A percentile compares a stretch with the other conserved stretches of the same genome.
Evolutionary conservation across 225 moss, liverwort and hornwort species (phyloP).

Genomic region (Rhytidiadelphus loreus): DNA sequence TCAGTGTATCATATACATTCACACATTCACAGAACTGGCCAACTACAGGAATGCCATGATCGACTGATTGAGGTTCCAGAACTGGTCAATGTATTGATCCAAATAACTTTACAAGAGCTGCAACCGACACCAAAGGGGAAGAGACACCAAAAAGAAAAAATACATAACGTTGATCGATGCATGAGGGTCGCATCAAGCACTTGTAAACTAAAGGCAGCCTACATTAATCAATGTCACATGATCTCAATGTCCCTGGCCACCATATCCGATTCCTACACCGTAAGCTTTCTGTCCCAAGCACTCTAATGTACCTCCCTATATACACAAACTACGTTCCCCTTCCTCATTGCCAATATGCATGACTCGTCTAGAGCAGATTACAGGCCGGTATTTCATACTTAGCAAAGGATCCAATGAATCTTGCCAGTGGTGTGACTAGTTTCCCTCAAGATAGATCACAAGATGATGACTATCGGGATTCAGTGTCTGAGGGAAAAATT

Average conservation of each 20-base stretch:
- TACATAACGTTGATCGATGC: constrained; percentile 1
- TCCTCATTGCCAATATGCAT: background rate
- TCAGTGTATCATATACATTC: background rate
- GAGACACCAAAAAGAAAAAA: too few species aligned
- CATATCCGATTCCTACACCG: background rate
- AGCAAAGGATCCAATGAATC: background rate
- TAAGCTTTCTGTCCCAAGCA: background rate
- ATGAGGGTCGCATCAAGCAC: constrained; percentile 19
- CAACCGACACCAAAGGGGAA: background rate
- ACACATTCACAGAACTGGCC: background rate
- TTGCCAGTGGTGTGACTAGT: background rate
- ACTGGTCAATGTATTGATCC: background rate
- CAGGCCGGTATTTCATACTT: background rate
- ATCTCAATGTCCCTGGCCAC: background rate
- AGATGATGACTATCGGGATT: background rate
- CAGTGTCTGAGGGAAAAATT: background rate
- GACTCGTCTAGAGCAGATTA: background rate
- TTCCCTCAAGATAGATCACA: background rate
- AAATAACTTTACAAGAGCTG: background rate
- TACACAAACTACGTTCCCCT: background rate
- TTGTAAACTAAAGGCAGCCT: background rate
- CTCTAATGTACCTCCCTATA: background rate
- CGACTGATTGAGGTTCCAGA: background rate
- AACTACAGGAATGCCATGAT: background rate
- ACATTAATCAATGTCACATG: background rate